Percentiles rank a stretch among this genome's conserved stretches.
Conservation (phyloP, 2,329 filamentous ascomycete genomes). For the Drechmeria coniospora region DNA sequence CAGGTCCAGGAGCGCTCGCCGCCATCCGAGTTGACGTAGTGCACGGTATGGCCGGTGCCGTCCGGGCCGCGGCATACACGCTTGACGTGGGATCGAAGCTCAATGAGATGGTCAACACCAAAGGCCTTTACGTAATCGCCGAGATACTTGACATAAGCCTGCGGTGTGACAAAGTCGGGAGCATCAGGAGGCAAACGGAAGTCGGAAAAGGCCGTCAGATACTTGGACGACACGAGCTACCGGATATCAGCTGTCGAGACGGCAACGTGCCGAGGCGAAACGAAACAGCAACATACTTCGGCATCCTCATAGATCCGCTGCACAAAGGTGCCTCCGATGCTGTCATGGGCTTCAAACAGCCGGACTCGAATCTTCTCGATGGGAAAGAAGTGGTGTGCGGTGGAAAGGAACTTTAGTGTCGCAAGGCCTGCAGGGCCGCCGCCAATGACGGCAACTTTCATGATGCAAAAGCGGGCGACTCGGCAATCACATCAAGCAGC, state of each 20-base stretch:
- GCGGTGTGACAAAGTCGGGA: constrained; percentile 27
- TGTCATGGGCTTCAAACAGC: constrained; percentile 27
- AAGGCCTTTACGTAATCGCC: constrained; percentile 23
- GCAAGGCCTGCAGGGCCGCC: constrained; percentile 27
- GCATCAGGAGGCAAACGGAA: constrained; percentile 24
- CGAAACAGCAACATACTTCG: constrained; percentile 19
- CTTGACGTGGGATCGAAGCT: constrained; percentile 16
- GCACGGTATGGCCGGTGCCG: constrained; percentile 4
- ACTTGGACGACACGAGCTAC: constrained; percentile 34
- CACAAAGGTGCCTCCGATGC: constrained; percentile 31
- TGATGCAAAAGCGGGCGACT: constrained; percentile 2
- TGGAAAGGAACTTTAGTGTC: constrained; percentile 23
- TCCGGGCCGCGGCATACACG: constrained; percentile 8
- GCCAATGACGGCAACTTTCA: constrained; percentile 26
- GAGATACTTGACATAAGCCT: constrained; percentile 27
- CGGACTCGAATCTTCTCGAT: constrained; percentile 22
- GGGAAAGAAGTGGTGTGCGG: constrained; percentile 21
- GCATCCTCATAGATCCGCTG: constrained; percentile 32
- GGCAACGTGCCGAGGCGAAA: background rate
- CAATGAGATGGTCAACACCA: constrained; percentile 20
- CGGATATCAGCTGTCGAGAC: background rate
- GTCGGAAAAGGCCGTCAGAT: constrained; percentile 34
- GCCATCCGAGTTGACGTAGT: constrained; percentile 4
- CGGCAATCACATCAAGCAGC: background rate
- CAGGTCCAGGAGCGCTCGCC: constrained; percentile 15